phyloP scores from a whole-genome alignment of 371 early-diverging fungal genomes.

The Coemansia sp. region DNA sequence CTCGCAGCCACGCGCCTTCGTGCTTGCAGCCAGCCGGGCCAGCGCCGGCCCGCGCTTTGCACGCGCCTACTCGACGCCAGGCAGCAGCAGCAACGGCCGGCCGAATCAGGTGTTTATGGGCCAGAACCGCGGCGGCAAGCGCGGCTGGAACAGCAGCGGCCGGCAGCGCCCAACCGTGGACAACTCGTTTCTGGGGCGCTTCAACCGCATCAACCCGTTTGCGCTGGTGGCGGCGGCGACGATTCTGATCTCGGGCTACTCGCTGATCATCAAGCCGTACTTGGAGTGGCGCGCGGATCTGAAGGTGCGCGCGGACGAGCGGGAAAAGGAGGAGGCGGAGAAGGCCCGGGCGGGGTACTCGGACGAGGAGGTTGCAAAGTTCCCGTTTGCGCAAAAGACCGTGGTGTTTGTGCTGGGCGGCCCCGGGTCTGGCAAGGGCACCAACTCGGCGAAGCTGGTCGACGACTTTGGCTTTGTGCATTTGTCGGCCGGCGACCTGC shows the following conservation, averaged over 20 bases:
- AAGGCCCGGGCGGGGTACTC: constrained; percentile 9
- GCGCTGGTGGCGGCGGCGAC: constrained; percentile 42
- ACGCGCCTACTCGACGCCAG: constrained; percentile 7
- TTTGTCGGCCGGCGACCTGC: constrained; percentile 94
- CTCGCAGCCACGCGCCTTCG: constrained; percentile 12
- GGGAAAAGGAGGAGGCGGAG: constrained; percentile 6
- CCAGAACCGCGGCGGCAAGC: constrained; percentile 11
- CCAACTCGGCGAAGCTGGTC: constrained; percentile 86
- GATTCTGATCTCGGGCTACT: constrained; percentile 21
- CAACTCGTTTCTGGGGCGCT: constrained; percentile 32
- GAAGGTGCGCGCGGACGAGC: constrained; percentile 7
- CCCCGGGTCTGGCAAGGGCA: constrained; percentile 92
- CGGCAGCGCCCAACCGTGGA: constrained; percentile 11
- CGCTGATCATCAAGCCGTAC: constrained; percentile 34
- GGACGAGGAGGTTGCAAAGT: constrained; percentile 18
- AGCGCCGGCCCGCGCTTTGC: neutral
- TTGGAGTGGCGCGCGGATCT: constrained; percentile 23
- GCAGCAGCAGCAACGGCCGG: neutral
- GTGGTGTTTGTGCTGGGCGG: constrained; percentile 83
- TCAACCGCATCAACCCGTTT: constrained; percentile 38
- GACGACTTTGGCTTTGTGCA: constrained; percentile 91
- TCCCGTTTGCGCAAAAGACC: constrained; percentile 46
- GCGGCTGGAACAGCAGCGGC: constrained; percentile 7
- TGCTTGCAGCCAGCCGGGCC: neutral
- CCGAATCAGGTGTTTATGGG: constrained; percentile 37